Evolutionary conservation across 345 rosid species (phyloP).

Genomic region (Ceriops decandra): DNA sequence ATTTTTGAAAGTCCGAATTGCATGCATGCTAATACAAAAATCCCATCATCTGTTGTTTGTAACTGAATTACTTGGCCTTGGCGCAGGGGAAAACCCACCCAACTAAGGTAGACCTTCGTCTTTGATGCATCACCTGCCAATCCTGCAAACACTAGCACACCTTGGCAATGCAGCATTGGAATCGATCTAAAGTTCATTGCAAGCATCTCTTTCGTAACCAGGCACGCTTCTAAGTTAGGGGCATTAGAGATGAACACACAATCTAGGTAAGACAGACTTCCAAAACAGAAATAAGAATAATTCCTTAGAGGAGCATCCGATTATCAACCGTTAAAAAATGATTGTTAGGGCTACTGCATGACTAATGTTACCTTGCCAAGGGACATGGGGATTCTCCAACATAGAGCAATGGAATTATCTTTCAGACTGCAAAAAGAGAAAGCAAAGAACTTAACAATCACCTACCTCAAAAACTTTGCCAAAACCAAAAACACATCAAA

Average conservation of each 20-base stretch:
- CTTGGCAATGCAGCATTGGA: neutral
- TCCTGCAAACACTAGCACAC: slow-evolving; percentile 38
- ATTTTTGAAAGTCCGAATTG: neutral
- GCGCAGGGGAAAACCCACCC: slow-evolving; percentile 61
- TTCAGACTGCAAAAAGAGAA: slow-evolving; percentile 40
- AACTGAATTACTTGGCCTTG: slow-evolving; percentile 23
- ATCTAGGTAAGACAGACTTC: too few relatives aligned
- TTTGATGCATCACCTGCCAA: slow-evolving; percentile 36
- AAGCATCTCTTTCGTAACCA: too few relatives aligned
- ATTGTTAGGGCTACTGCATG: neutral
- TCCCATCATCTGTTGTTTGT: neutral
- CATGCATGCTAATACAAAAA: neutral
- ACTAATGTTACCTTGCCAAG: slow-evolving; percentile 47
- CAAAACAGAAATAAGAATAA: neutral
- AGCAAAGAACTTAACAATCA: neutral
- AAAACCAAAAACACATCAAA: neutral
- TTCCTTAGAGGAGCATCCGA: neutral
- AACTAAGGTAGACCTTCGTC: slow-evolving; percentile 37
- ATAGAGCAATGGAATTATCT: slow-evolving; percentile 43
- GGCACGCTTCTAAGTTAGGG: neutral
- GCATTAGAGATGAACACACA: neutral
- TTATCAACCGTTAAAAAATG: neutral
- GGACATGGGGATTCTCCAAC: slow-evolving; percentile 63
- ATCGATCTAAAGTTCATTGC: neutral
- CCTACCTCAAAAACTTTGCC: neutral